Evolutionary conservation across 2,329 filamentous ascomycete genomes (phyloP), one percentile per base, ranked within the genome.

Genomic region (Colletotrichum tropicale): DNA sequence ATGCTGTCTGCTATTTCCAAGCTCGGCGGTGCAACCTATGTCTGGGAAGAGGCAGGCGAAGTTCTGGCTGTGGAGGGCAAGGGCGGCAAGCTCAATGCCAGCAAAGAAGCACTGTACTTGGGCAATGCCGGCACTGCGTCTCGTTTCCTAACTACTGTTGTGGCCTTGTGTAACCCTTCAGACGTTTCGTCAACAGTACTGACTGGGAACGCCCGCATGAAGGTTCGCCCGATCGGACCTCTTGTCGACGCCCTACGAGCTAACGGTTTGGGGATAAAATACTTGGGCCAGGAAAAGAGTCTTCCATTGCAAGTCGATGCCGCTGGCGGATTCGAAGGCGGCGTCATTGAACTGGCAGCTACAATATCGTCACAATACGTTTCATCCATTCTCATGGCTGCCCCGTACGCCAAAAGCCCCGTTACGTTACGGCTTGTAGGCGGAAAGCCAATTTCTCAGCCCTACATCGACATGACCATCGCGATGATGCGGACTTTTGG

Each of bases 351-450:
- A 83, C 90, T 99, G 72, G 95, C 96, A 13, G 97, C 97, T 1
- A 98, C 97, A 56, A 94, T 98, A 18, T 99, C 97, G 10, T 98
- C 97, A n/a, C 97, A 99, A 86, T 99, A 98, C 82, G 97, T 99
- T 48, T 98, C 97, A 0, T 98, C 96, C 2, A 93, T 99, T 78
- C 89, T 99, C 67, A 98, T 99, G 95, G 98, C 96, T 75, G 97
- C 97, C 0, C 97, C 97, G 0, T 99, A 98, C 82, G 97, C 97
- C 61, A 98, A 98, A 86, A 93, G 96, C 77, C 95, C 96, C 0
- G 96, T 99, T 48, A 98, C 95, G 0, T 87, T 99, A 78, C 94
- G 93, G 55, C 90, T 99, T 52, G 94, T 98, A 15, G 97, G 97
- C n/a, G 97, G 96, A 71, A 98, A 98, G 84, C 96, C 97, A 58